Conservation (phyloP, 202 grass and related monocot genomes). For the Miscanthus sacchariflorus region DNA sequence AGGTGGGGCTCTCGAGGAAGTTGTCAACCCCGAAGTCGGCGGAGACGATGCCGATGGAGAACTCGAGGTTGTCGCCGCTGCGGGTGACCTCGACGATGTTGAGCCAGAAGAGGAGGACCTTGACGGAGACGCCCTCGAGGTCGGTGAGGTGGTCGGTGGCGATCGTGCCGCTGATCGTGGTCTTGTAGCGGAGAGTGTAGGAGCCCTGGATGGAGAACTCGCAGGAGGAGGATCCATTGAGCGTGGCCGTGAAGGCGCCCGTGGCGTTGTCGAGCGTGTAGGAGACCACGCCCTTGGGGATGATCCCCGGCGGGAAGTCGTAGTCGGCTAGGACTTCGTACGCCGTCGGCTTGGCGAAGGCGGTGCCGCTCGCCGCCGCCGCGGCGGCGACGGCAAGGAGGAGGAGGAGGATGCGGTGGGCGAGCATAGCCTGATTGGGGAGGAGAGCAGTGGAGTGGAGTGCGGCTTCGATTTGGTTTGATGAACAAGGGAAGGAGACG, state of each 20-base stretch:
- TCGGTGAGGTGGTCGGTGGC: conserved; percentile 48
- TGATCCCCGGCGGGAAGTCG: conserved; percentile 81
- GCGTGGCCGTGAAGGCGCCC: conserved; percentile 78
- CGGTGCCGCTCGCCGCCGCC: neutral
- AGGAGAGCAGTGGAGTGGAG: no score
- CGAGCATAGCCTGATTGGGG: conserved; percentile 41
- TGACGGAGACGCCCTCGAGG: conserved; percentile 82
- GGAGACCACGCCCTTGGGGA: conserved; percentile 66
- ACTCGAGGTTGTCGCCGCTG: conserved; percentile 65
- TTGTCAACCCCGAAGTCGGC: conserved; percentile 79
- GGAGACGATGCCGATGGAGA: conserved; percentile 91
- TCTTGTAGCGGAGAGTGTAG: conserved; percentile 86
- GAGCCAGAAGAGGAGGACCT: conserved; percentile 87
- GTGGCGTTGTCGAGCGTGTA: conserved; percentile 78
- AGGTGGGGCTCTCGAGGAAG: conserved; percentile 78
- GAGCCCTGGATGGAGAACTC: conserved; percentile 76
- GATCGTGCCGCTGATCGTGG: conserved; percentile 71
- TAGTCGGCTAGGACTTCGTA: conserved; percentile 70
- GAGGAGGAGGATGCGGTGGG: conserved; percentile 19
- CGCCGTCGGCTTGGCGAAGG: conserved; percentile 30
- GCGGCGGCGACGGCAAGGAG: conserved; percentile 2
- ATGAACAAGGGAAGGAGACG: neutral
- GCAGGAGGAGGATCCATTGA: conserved; percentile 57
- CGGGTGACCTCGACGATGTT: conserved; percentile 85
- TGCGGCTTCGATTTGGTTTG: neutral